Percentiles rank a stretch among this genome's conserved stretches.
Conservation (phyloP, 2,329 filamentous ascomycete species). For the Lasiodiplodia citricola region DNA sequence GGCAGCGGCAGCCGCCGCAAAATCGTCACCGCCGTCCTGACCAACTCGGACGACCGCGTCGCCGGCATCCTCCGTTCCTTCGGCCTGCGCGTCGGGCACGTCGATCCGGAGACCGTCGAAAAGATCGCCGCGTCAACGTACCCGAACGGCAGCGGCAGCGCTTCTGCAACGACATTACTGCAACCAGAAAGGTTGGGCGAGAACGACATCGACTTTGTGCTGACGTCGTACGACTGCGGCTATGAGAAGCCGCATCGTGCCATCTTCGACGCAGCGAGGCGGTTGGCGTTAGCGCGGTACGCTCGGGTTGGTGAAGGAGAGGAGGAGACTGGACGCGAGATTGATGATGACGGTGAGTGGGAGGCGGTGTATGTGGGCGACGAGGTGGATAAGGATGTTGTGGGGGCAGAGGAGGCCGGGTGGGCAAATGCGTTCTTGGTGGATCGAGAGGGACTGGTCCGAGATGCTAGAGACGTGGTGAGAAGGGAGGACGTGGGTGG, state of each 20-base stretch:
- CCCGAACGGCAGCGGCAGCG: background rate
- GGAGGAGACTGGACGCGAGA: background rate
- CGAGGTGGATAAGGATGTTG: slow-evolving; percentile 57
- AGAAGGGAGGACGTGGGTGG: slow-evolving; percentile 13
- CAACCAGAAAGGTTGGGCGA: background rate
- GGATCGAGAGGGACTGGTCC: slow-evolving; percentile 38
- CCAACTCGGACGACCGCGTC: slow-evolving; percentile 68
- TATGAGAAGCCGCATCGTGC: slow-evolving; percentile 61
- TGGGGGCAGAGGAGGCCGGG: slow-evolving; percentile 53
- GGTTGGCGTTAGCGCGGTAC: slow-evolving; percentile 47
- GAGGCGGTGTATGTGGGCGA: slow-evolving; percentile 62
- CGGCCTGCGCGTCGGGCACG: slow-evolving; percentile 52
- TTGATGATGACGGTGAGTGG: slow-evolving; percentile 32
- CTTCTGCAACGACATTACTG: background rate
- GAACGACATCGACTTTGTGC: slow-evolving; percentile 61
- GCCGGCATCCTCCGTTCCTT: slow-evolving; percentile 59
- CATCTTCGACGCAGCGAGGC: slow-evolving; percentile 63
- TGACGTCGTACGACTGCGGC: slow-evolving; percentile 68
- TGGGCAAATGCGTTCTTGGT: slow-evolving; percentile 53
- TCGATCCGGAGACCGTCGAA: background rate
- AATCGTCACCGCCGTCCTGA: slow-evolving; percentile 62
- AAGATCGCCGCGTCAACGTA: background rate
- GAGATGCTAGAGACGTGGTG: background rate
- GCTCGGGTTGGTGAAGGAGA: slow-evolving; percentile 29
- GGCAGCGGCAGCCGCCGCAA: slow-evolving; percentile 32